Evolutionary conservation across 768 basidiomycete species (phyloP).

Genomic region (Calocybe gangraenosa): DNA sequence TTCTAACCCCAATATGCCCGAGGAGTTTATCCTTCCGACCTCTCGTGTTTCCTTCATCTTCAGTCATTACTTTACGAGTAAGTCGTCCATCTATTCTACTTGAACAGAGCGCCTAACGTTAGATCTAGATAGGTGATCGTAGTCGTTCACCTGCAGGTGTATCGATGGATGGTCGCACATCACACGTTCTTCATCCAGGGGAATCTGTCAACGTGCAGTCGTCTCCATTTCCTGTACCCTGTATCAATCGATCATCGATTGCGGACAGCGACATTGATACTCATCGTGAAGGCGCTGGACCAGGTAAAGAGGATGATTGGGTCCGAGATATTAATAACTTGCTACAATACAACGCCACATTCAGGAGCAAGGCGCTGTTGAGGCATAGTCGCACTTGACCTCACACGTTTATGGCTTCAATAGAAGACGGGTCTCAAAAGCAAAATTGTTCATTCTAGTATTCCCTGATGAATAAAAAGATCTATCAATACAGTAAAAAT

Average conservation of each 20-base stretch:
- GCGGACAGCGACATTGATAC: constrained; percentile 43
- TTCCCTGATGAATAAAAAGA: no score
- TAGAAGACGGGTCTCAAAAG: no score
- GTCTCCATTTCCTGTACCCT: constrained; percentile 88
- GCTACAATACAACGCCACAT: constrained; percentile 92
- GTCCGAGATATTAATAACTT: constrained; percentile 95
- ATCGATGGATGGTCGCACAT: constrained; percentile 90
- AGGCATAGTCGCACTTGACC: constrained; percentile 64
- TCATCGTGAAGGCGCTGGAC: constrained; percentile 62
- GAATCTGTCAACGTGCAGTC: constrained; percentile 84
- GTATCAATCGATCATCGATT: constrained; percentile 84
- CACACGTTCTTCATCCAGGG: constrained; percentile 76
- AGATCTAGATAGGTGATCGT: constrained; percentile 74
- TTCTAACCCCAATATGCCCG: constrained; percentile 95
- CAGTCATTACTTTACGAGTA: constrained; percentile 70
- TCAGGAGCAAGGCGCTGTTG: constrained; percentile 83
- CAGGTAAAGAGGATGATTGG: constrained; percentile 90
- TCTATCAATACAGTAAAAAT: neutral
- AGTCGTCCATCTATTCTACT: constrained; percentile 21
- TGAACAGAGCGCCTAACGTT: neutral
- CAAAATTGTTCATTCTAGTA: no score
- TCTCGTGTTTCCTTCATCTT: constrained; percentile 83
- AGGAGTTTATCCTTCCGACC: constrained; percentile 90
- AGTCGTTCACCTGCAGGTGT: constrained; percentile 85
- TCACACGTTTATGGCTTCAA: no score